Percentiles rank a stretch among this genome's conserved stretches.
Conservation (phyloP, 73 alveolate species). For the Tetrahymena borealis region DNA sequence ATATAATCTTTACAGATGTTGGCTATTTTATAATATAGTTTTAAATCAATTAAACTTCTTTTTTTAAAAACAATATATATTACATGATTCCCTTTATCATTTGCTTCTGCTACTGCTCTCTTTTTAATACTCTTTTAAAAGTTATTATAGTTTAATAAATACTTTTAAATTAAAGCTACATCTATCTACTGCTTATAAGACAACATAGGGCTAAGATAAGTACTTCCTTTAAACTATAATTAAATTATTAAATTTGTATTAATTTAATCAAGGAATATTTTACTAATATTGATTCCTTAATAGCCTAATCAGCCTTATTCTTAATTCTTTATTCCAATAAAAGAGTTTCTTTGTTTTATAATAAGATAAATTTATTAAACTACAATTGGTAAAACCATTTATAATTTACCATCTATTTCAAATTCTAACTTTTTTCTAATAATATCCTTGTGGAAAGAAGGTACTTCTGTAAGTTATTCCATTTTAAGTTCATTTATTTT, state of each 20-base stretch:
- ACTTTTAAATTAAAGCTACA: not conserved
- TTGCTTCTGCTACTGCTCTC: not conserved
- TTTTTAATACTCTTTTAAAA: not conserved
- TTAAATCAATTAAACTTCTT: not conserved
- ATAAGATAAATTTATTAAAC: not conserved
- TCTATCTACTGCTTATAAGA: not conserved
- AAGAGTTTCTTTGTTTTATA: not conserved
- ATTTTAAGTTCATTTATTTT: not conserved
- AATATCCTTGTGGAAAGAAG: not conserved
- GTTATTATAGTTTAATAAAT: not conserved
- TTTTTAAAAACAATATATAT: not conserved
- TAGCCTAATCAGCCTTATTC: not conserved
- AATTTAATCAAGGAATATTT: not conserved
- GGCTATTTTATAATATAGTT: not conserved
- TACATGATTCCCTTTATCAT: not conserved
- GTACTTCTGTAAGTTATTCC: not conserved
- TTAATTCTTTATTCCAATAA: not conserved
- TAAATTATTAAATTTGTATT: not conserved
- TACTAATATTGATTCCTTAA: not conserved
- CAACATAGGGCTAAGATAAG: not conserved
- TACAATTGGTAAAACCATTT: too few species aligned
- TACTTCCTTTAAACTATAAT: not conserved
- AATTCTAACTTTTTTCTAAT: not conserved
- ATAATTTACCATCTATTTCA: not conserved
- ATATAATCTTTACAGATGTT: not conserved